Base-by-base conservation (phyloP, 2,329 filamentous ascomycete species). In the Hymenoscyphus salicellus region DNA sequence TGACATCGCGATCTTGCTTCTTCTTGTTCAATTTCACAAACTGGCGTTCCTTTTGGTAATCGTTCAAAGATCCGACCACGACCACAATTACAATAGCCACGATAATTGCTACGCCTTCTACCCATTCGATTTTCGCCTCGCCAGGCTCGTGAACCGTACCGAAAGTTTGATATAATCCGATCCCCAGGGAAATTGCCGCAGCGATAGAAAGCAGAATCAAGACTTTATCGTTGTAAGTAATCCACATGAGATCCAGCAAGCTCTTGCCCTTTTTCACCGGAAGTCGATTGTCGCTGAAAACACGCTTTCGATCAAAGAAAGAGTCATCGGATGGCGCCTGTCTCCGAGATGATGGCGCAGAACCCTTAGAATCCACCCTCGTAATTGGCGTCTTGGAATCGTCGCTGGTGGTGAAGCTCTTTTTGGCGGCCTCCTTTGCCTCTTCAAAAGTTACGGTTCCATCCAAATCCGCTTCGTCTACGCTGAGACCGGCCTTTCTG, bases 151-250 rank as follows among this genome's bases (percentile, higher is more conserved):
- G 79, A n/a, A 79, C 72, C 2, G 83, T 81, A 17, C 84, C 86
- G 60, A 89, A 82, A 1, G 89, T 87, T 72, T 93, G 88, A 71
- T 92, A 92, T 1, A 93, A 84, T 56, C 90, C 90, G 49, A 93
- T 84, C 0, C 86, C 87, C 30, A 93, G 80, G 1, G 90, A 92
- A 41, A 93, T 86, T n/a, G 85, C 80, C 1, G 90, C 90, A 7
- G 90, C 89, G 23, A 87, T 81, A 0, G 88, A 89, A 65, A 92
- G 80, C 4, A 92, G 78, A 62, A 92, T 89, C 61, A 92, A 79
- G 11, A 93, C 86, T 72, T 93, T 93, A 77, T 93, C 90, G 73
- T 93, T 92, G 78, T 91, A 92, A 1, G 90, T 89, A 72, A 92
- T 89, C 90, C 90, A 93, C 67, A 87, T 87, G 17, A 93, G 78